Evolutionary conservation across 495 filamentous ascomycete genomes (phyloP).

Genomic region (Aspergillus mulundensis): DNA sequence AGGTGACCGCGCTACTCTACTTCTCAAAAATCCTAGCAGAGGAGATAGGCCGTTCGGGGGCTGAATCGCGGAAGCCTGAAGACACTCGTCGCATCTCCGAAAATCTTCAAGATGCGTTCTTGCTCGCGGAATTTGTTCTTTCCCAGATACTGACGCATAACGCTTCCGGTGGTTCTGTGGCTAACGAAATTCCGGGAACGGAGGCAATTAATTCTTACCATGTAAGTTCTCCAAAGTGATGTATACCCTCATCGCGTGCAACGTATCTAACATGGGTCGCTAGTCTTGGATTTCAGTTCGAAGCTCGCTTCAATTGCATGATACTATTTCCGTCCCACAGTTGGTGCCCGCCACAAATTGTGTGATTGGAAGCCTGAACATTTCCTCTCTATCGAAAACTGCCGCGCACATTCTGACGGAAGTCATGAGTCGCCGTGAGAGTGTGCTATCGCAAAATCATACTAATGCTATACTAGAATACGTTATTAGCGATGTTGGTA

Average conservation of each 20-base stretch:
- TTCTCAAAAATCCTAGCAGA: constrained; percentile 72
- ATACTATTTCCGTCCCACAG: constrained; percentile 15
- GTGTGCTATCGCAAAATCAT: constrained; percentile 19
- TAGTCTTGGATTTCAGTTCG: constrained; percentile 30
- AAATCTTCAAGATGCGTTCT: constrained; percentile 37
- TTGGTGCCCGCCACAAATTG: constrained; percentile 18
- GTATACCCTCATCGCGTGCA: neutral
- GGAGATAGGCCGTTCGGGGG: constrained; percentile 57
- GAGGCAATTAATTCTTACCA: constrained; percentile 38
- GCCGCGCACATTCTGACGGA: constrained; percentile 35
- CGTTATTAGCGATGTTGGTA: constrained; percentile 33
- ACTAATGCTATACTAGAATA: constrained; percentile 26
- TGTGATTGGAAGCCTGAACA: constrained; percentile 23
- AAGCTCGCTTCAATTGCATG: constrained; percentile 20
- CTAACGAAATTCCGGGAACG: constrained; percentile 21
- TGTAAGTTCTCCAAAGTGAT: constrained; percentile 23
- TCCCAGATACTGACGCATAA: constrained; percentile 29
- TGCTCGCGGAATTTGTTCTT: constrained; percentile 36
- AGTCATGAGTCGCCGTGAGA: constrained; percentile 24
- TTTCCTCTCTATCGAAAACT: constrained; percentile 25
- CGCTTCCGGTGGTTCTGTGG: constrained; percentile 18
- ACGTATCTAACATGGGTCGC: neutral
- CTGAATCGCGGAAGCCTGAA: constrained; percentile 17
- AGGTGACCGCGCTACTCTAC: constrained; percentile 61
- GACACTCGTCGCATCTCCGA: constrained; percentile 22